phyloP scores from a whole-genome alignment of 2,329 filamentous ascomycete species.

The Zymoseptoria crescenta region DNA sequence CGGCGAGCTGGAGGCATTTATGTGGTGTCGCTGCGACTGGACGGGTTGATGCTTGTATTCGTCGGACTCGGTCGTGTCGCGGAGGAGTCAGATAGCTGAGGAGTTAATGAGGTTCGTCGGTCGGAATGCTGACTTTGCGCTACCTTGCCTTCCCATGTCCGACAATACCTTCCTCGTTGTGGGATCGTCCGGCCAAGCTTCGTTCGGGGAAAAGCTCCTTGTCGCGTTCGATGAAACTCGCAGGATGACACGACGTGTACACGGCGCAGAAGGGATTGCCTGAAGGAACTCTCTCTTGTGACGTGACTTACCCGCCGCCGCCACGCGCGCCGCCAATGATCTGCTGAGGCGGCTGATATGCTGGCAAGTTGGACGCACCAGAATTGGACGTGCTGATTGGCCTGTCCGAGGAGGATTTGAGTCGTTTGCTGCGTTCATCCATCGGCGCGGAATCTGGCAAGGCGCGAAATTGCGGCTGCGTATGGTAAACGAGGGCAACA shows the following conservation, averaged over 20 bases:
- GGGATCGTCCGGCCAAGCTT: not conserved
- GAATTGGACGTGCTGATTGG: conserved; percentile 18
- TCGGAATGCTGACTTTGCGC: not conserved
- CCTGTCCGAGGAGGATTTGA: conserved; percentile 21
- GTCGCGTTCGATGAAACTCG: not conserved
- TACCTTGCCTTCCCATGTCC: not conserved
- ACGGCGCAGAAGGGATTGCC: not conserved
- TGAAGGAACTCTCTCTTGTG: not conserved
- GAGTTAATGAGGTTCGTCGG: not conserved
- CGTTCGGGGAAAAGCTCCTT: not conserved
- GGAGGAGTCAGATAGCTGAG: not conserved
- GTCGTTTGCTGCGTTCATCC: conserved; percentile 24
- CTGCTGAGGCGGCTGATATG: conserved; percentile 22
- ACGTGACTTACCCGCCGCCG: conserved; percentile 13
- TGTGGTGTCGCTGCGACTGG: not conserved
- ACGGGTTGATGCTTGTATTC: not conserved
- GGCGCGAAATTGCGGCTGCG: not conserved
- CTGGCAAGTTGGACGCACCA: conserved; percentile 19
- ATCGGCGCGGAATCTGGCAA: conserved; percentile 2
- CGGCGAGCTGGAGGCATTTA: conserved; percentile 29
- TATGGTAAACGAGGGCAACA: not conserved
- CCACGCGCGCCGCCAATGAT: conserved; percentile 4
- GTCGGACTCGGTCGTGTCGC: not conserved
- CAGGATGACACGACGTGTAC: not conserved
- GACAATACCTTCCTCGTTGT: not conserved